Percentiles rank a stretch among this genome's conserved stretches.
phyloP scores from a whole-genome alignment of 352 stramenopile species.

The Phytophthora tubulina region DNA sequence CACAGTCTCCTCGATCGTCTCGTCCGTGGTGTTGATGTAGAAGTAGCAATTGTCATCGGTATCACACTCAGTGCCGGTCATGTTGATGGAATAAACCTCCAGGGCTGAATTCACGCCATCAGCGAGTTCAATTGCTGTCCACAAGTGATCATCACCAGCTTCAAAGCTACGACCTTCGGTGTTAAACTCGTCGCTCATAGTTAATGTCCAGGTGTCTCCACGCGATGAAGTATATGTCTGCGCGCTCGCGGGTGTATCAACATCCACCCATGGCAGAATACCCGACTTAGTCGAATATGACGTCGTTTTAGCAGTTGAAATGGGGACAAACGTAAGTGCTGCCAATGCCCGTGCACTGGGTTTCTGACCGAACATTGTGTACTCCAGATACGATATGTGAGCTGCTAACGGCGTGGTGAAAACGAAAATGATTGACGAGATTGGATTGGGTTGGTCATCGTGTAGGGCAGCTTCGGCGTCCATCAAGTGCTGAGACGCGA shows the following conservation, averaged over 20 bases:
- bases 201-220: conserved; percentile 65
- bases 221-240: conserved; percentile 50
- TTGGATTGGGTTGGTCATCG: not conserved
- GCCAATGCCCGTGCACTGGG: not conserved
- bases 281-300: conserved; percentile 1
- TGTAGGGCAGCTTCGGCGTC: not conserved
- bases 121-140: conserved; percentile 73
- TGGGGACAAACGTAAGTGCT: not conserved
- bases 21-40: conserved; percentile 50
- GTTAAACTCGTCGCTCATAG: conserved; percentile 65
- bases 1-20: conserved; percentile 19
- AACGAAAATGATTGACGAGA: conserved; percentile 23
- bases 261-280: not conserved
- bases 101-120: conserved; percentile 83
- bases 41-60: conserved; percentile 52
- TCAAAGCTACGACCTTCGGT: conserved; percentile 79
- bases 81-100: conserved; percentile 92
- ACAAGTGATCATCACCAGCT: conserved; percentile 91
- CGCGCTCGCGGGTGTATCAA: conserved; percentile 21
- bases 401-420: not conserved
- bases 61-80: conserved; percentile 52
- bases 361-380: conserved; percentile 11
- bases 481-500: conserved; percentile 20
- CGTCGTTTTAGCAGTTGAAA: conserved; percentile 7
- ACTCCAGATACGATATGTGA: not conserved